phyloP scores from a whole-genome alignment of 257 asterid species.

The Handroanthus guayacan region DNA sequence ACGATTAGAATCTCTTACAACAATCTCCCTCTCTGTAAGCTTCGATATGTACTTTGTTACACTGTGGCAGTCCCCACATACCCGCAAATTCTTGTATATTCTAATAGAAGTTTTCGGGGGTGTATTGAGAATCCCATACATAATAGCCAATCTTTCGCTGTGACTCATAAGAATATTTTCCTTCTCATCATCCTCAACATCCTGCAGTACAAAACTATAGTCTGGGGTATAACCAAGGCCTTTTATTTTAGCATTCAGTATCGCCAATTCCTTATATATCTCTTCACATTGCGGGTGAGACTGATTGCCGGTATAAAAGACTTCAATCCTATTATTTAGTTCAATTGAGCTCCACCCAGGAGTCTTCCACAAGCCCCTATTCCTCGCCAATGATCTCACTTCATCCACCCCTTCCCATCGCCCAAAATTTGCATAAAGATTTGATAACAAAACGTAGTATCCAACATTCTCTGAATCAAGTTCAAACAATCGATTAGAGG shows the following conservation, averaged over 20 bases:
- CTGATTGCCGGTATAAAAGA: constrained; percentile 63
- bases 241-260: constrained; percentile 59
- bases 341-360: constrained; percentile 83
- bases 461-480: constrained; percentile 66
- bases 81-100: constrained; percentile 63
- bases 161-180: constrained; percentile 70
- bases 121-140: constrained; percentile 71
- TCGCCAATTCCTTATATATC: constrained; percentile 62
- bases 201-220: constrained; percentile 73
- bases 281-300: constrained; percentile 64
- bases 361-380: constrained; percentile 63
- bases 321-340: constrained; percentile 51
- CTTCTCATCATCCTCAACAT: constrained; percentile 90
- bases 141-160: constrained; percentile 84
- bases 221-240: constrained; percentile 76
- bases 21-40: constrained; percentile 60
- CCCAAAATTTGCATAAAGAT: constrained; percentile 73
- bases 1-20: constrained; percentile 72
- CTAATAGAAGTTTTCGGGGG: constrained; percentile 58
- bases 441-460: constrained; percentile 81
- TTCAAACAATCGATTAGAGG: constrained; percentile 53
- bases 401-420: constrained; percentile 76
- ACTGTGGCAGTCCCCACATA: constrained; percentile 70
- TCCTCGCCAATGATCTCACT: constrained; percentile 74
- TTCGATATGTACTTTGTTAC: constrained; percentile 60